Evolutionary conservation across 2,329 filamentous ascomycete genomes (phyloP).

Genomic region (Colletotrichum nymphaeae): DNA sequence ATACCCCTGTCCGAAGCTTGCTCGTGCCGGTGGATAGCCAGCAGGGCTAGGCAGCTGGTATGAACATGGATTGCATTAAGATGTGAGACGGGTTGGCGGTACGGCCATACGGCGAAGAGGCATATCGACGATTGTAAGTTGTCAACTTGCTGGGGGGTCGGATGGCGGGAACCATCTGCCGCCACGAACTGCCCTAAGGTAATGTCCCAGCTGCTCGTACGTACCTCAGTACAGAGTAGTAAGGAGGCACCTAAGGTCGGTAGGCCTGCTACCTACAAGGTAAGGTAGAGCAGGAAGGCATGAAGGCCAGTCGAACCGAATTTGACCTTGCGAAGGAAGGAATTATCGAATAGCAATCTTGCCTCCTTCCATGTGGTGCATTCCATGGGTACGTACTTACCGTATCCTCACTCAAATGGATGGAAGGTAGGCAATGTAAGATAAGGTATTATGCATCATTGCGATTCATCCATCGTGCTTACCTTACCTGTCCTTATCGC

Average conservation of each 20-base stretch:
- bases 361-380: constrained; percentile 23
- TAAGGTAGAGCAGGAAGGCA: neutral
- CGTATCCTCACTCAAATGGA: neutral
- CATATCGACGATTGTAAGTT: neutral
- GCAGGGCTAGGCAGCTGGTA: constrained; percentile 1
- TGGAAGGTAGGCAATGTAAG: neutral
- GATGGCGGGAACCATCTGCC: constrained; percentile 15
- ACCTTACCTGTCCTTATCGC: neutral
- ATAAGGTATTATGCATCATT: neutral
- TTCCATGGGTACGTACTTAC: neutral
- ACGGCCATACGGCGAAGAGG: neutral
- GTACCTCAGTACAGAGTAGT: neutral
- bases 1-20: constrained; percentile 17
- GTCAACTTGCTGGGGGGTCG: constrained; percentile 3
- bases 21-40: neutral
- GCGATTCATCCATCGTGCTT: neutral
- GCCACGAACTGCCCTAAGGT: neutral
- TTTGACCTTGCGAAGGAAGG: neutral
- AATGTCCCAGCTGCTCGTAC: neutral
- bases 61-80: neutral
- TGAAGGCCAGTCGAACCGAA: neutral
- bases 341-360: constrained; percentile 14
- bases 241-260: too few species aligned
- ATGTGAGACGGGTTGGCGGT: neutral
- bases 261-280: neutral